Conservation (phyloP, 805 yeast species). For the Priceomyces castillae region DNA sequence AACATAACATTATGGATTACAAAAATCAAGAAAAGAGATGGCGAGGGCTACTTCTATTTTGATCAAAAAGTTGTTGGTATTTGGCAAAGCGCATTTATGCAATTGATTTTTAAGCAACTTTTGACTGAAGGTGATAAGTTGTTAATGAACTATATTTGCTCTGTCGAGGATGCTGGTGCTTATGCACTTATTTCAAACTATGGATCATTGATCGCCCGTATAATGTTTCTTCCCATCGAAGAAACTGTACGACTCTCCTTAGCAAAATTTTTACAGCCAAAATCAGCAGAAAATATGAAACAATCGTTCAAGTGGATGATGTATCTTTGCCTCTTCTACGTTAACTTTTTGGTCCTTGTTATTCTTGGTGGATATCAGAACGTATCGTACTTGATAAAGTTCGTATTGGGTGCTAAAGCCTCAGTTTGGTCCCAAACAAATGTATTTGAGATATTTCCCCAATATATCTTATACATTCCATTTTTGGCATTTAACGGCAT, state of each 20-base stretch:
- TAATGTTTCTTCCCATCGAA: slow-evolving; percentile 85
- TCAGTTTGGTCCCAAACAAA: slow-evolving; percentile 53
- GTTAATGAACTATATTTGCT: slow-evolving; percentile 64
- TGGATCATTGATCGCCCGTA: slow-evolving; percentile 83
- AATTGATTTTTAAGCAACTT: slow-evolving; percentile 79
- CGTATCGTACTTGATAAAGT: slow-evolving; percentile 58
- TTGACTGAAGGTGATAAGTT: slow-evolving; percentile 91
- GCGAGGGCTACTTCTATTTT: slow-evolving; percentile 35
- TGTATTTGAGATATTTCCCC: slow-evolving; percentile 59
- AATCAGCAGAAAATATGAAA: slow-evolving; percentile 8
- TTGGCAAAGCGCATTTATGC: slow-evolving; percentile 64
- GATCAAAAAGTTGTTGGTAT: slow-evolving; percentile 45
- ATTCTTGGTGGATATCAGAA: slow-evolving; percentile 72
- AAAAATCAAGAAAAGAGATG: not conserved
- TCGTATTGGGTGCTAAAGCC: slow-evolving; percentile 46
- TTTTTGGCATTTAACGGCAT: slow-evolving; percentile 50
- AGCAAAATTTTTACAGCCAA: slow-evolving; percentile 40
- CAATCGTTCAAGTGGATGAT: slow-evolving; percentile 16
- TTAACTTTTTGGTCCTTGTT: slow-evolving; percentile 62
- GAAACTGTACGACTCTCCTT: slow-evolving; percentile 76
- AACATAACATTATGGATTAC: slow-evolving; percentile 4
- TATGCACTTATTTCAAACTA: slow-evolving; percentile 87
- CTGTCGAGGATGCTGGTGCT: slow-evolving; percentile 80
- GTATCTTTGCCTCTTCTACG: slow-evolving; percentile 51
- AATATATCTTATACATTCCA: slow-evolving; percentile 76